phyloP scores from a whole-genome alignment of 2,329 filamentous ascomycete species.

The Cladosporium cucumerinum region DNA sequence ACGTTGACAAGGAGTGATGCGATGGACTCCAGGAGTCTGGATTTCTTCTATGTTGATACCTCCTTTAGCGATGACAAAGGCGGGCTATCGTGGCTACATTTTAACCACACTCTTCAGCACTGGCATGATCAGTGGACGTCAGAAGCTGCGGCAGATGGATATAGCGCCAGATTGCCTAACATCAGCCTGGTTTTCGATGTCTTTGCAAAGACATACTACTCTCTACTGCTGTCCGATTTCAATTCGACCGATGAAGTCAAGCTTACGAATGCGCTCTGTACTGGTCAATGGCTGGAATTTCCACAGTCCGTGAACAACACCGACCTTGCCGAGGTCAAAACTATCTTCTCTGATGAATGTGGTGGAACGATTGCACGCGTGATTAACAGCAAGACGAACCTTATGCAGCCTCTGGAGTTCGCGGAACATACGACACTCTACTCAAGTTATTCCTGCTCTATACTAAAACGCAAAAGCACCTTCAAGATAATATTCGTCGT shows the following conservation, averaged over 20 bases:
- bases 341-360: background rate
- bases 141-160: background rate
- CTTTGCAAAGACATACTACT: conserved; percentile 9
- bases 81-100: background rate
- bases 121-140: background rate
- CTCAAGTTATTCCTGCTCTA: conserved; percentile 2
- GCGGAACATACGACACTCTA: background rate
- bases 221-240: conserved; percentile 6
- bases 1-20: background rate
- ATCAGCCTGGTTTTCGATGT: conserved; percentile 5
- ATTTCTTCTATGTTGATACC: background rate
- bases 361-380: background rate
- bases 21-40: background rate
- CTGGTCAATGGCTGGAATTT: background rate
- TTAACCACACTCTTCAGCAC: background rate
- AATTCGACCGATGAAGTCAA: background rate
- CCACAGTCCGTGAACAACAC: background rate
- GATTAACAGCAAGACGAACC: background rate
- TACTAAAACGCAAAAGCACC: background rate
- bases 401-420: background rate
- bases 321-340: background rate
- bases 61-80: background rate
- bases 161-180: background rate
- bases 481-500: conserved; percentile 1
- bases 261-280: background rate